Evolutionary conservation across 2,329 filamentous ascomycete genomes (phyloP).

Genomic region (Fusarium ramigenum): DNA sequence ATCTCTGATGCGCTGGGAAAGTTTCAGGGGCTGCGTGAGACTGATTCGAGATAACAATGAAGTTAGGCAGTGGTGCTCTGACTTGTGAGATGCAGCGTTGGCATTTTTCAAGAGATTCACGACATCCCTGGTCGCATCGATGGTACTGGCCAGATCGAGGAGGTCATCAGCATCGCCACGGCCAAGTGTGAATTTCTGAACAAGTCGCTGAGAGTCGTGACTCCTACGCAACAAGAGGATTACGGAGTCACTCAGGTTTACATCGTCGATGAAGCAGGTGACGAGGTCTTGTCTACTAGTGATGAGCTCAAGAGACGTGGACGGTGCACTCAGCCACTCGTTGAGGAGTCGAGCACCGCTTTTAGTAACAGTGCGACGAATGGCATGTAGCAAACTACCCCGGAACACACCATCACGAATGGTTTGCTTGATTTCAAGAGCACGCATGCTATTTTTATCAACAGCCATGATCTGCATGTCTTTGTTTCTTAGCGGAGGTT

Average conservation of each 20-base stretch:
- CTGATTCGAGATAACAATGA: conserved; percentile 66
- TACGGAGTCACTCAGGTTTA: conserved; percentile 75
- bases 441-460: conserved; percentile 89
- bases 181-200: conserved; percentile 94
- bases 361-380: conserved; percentile 89
- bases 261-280: conserved; percentile 73
- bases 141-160: conserved; percentile 82
- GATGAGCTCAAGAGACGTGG: conserved; percentile 84
- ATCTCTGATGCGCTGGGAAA: conserved; percentile 76
- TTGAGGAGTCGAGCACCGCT: conserved; percentile 86
- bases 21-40: conserved; percentile 70
- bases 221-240: conserved; percentile 75
- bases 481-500: conserved; percentile 80
- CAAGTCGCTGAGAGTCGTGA: conserved; percentile 86
- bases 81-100: conserved; percentile 8
- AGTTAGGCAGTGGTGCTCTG: conserved; percentile 50
- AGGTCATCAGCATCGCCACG: conserved; percentile 93
- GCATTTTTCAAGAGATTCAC: conserved; percentile 55
- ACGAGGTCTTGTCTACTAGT: conserved; percentile 84
- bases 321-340: conserved; percentile 88
- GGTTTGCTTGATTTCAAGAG: conserved; percentile 88
- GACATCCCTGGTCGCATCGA: conserved; percentile 77
- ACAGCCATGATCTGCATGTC: conserved; percentile 85
- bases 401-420: conserved; percentile 80
- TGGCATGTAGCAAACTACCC: conserved; percentile 89